These are phyloP conservation scores for Kwoniella heveanensis DNA, from an alignment of 768 basidiomycete species.

Conservation along the genomic window DNA sequence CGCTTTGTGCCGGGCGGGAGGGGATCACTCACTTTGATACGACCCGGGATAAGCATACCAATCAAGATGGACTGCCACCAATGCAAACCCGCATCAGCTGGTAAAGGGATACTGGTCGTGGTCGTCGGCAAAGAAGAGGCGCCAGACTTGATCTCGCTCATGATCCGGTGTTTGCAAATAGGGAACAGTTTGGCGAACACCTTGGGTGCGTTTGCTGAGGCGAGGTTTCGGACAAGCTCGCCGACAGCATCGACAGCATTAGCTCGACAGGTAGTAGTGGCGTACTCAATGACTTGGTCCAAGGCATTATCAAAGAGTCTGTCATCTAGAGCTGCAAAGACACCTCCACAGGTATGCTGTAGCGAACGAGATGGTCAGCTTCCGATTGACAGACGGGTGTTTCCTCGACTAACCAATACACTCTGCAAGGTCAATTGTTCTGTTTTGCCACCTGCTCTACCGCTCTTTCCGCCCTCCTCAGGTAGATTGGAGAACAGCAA, in stretches of 20 bases:
- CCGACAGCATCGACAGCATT: slow-evolving; percentile 90
- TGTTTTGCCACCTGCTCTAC: slow-evolving; percentile 62
- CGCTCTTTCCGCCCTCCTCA: slow-evolving; percentile 76
- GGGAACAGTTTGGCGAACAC: slow-evolving; percentile 79
- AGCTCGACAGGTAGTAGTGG: slow-evolving; percentile 82
- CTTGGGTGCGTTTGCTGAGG: slow-evolving; percentile 73
- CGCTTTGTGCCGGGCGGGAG: background rate
- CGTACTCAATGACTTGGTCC: slow-evolving; percentile 81
- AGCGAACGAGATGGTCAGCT: slow-evolving; percentile 10
- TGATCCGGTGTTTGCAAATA: slow-evolving; percentile 72
- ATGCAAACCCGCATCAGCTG: slow-evolving; percentile 81
- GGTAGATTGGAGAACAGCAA: slow-evolving; percentile 81
- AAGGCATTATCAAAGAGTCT: slow-evolving; percentile 75
- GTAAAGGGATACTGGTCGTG: slow-evolving; percentile 55
- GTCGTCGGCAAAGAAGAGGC: slow-evolving; percentile 72
- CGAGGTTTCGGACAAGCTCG: slow-evolving; percentile 80
- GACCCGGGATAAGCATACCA: slow-evolving; percentile 41
- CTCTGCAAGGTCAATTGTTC: slow-evolving; percentile 56
- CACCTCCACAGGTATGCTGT: slow-evolving; percentile 47
- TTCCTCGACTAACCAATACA: slow-evolving; percentile 46
- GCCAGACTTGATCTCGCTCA: slow-evolving; percentile 76
- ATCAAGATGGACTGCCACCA: slow-evolving; percentile 62
- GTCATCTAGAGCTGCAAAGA: slow-evolving; percentile 71
- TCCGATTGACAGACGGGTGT: background rate
- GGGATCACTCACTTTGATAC: slow-evolving; percentile 25